These are phyloP conservation scores for Fimicolochytrium jonesii DNA, from an alignment of 192 early-diverging fungal species.

Conservation along the genomic window DNA sequence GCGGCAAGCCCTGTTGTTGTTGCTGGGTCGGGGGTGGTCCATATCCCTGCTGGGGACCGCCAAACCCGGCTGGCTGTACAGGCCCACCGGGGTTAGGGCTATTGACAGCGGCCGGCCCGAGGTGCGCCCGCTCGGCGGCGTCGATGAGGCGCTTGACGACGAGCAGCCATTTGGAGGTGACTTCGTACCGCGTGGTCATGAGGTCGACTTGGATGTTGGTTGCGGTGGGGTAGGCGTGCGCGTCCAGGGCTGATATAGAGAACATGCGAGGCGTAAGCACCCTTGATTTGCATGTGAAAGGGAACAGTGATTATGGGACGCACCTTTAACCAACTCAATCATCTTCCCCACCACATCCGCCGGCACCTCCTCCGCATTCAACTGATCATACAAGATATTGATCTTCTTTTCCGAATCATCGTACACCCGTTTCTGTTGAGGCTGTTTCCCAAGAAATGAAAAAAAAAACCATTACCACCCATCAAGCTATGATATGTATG, in stretches of 20 bases:
- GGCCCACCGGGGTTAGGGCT: neutral
- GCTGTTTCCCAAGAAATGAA: slow-evolving; percentile 27
- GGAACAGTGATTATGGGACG: neutral
- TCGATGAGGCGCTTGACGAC: slow-evolving; percentile 70
- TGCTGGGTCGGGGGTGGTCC: neutral
- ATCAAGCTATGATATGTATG: no score
- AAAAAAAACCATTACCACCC: neutral
- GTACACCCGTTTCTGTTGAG: slow-evolving; percentile 67
- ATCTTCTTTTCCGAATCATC: slow-evolving; percentile 86
- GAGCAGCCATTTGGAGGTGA: slow-evolving; percentile 62
- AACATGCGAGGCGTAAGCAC: neutral
- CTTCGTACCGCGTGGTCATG: slow-evolving; percentile 63
- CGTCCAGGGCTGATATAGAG: slow-evolving; percentile 37
- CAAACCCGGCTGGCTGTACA: neutral
- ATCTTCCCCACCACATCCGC: slow-evolving; percentile 59
- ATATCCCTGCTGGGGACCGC: neutral
- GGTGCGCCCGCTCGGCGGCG: slow-evolving; percentile 25
- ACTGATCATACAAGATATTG: slow-evolving; percentile 72
- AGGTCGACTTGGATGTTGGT: slow-evolving; percentile 63
- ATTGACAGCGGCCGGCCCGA: neutral
- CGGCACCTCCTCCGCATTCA: slow-evolving; percentile 76
- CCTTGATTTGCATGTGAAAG: neutral
- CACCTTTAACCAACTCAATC: slow-evolving; percentile 60
- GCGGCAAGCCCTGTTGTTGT: slow-evolving; percentile 2
- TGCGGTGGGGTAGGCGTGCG: slow-evolving; percentile 50